Evolutionary conservation across 345 rosid genomes (phyloP), one percentile per base, ranked within the genome.

Genomic region (Gossypium sturtianum): DNA sequence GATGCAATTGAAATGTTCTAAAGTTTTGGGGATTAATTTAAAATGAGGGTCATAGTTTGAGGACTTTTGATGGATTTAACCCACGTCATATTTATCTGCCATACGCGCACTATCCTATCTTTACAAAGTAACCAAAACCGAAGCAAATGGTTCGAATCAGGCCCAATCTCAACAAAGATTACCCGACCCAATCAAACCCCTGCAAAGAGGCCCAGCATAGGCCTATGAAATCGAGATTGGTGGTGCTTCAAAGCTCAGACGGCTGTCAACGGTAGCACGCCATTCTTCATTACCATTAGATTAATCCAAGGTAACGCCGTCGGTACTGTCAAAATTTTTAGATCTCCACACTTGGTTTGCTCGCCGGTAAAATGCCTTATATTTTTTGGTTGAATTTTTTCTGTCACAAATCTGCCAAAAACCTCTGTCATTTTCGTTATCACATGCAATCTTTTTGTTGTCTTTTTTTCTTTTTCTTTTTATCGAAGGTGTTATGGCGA

Each of bases 401-500:
- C 56, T 7, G 34, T 29, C 16, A 2, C 49, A 12, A 7, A 15
- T 43, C 65, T 43, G 49, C 75, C 29, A 6, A 17, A 20, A 58
- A 19, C 52, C 9, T 22, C n/a, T 34, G 41, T 34, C 7, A 6
- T 59, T 56, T 56, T 56, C 60, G 4, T 56, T 20, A 23, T 56
- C 7, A 19, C 12, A 10, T 20, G 74, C 11, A 16, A 12, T 2
- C 8, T 16, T 25, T 4, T 52, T 29, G 48, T 52, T 19, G 6
- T 52, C 16, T 19, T 54, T 13, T 3, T 25, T 13, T 60, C 7
- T 59, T 11, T 57, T 8, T 23, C 1, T 4, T 57, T 27, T 23
- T 45, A 43, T 75, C 68, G 48, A 71, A 78, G 77, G 76, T 75
- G 48, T 47, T 44, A 84, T 86, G 87, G 86, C 78, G 71, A 87